Evolutionary conservation across 2,329 filamentous ascomycete species (phyloP).

Genomic region (Calonectria leucothoes): DNA sequence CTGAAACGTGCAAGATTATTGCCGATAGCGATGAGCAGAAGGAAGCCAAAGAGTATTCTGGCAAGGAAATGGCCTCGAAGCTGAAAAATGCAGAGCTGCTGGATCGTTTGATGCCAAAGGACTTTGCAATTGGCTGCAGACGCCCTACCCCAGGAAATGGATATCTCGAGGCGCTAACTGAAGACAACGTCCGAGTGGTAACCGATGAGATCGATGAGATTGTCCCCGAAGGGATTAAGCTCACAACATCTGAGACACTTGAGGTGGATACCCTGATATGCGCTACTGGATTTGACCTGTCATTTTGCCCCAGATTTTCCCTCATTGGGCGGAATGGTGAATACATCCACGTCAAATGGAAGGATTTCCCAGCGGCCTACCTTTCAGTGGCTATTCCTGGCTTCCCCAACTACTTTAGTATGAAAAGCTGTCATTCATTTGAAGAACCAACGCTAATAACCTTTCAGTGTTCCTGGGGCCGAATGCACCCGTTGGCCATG

Average conservation of each 20-base stretch:
- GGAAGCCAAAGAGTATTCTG: background rate
- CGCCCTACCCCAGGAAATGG: slow-evolving; percentile 18
- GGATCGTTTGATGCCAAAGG: background rate
- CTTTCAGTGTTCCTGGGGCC: background rate
- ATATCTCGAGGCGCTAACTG: slow-evolving; percentile 12
- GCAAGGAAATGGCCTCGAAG: slow-evolving; percentile 3
- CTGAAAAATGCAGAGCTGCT: background rate
- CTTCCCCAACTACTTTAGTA: slow-evolving; percentile 27
- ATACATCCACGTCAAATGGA: slow-evolving; percentile 3
- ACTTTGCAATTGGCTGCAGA: slow-evolving; percentile 20
- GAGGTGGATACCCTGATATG: slow-evolving; percentile 16
- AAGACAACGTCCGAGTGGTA: slow-evolving; percentile 5
- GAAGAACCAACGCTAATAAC: background rate
- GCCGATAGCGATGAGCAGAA: slow-evolving; percentile 8
- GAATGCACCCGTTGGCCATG: slow-evolving; percentile 6
- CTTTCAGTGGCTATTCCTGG: slow-evolving; percentile 10
- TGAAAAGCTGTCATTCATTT: background rate
- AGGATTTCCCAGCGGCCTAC: slow-evolving; percentile 9
- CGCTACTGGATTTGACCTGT: slow-evolving; percentile 20
- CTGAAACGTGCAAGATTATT: background rate
- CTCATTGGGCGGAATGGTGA: slow-evolving; percentile 7
- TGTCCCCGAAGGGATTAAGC: background rate
- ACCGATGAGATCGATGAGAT: slow-evolving; percentile 1
- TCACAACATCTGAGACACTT: background rate
- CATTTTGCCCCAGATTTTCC: slow-evolving; percentile 11